These are phyloP conservation scores for Talaromyces funiculosus DNA, from an alignment of 2,329 filamentous ascomycete species.

Conservation along the genomic window DNA sequence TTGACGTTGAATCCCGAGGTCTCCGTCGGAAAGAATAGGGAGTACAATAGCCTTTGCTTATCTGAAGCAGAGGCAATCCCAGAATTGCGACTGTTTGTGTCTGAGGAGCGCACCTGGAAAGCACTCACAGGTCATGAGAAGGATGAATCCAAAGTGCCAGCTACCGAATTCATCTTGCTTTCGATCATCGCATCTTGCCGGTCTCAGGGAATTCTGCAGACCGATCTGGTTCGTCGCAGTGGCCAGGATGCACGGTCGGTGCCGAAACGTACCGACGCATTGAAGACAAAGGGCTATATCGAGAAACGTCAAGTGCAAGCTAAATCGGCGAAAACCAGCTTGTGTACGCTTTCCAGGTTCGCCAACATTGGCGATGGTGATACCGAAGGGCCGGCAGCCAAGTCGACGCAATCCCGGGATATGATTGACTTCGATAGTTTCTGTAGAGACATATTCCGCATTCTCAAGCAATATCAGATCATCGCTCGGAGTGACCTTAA, in stretches of 20 bases:
- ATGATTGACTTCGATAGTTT: conserved; percentile 48
- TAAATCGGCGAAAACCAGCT: conserved; percentile 49
- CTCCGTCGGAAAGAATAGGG: conserved; percentile 41
- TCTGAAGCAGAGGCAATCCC: conserved; percentile 33
- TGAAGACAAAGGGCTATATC: conserved; percentile 57
- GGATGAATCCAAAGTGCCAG: conserved; percentile 50
- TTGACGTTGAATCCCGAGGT: conserved; percentile 52
- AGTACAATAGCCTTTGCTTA: conserved; percentile 37
- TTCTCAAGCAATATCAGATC: conserved; percentile 47
- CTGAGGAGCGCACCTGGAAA: conserved; percentile 53
- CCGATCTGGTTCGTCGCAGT: conserved; percentile 49
- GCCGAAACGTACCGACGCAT: conserved; percentile 53
- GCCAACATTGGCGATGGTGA: conserved; percentile 19
- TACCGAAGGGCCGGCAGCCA: conserved; percentile 15
- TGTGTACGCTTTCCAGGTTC: conserved; percentile 52
- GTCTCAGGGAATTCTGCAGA: conserved; percentile 52
- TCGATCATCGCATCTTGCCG: conserved; percentile 55
- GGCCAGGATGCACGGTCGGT: conserved; percentile 62
- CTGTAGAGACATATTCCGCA: conserved; percentile 43
- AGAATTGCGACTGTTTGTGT: conserved; percentile 40
- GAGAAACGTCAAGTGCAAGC: conserved; percentile 49
- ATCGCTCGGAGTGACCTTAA: conserved; percentile 51
- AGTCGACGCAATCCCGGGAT: conserved; percentile 16
- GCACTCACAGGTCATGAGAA: conserved; percentile 56
- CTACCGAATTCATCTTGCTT: conserved; percentile 52